Conservation (phyloP, 306 rosid genomes). For the Rosa chinensis region DNA sequence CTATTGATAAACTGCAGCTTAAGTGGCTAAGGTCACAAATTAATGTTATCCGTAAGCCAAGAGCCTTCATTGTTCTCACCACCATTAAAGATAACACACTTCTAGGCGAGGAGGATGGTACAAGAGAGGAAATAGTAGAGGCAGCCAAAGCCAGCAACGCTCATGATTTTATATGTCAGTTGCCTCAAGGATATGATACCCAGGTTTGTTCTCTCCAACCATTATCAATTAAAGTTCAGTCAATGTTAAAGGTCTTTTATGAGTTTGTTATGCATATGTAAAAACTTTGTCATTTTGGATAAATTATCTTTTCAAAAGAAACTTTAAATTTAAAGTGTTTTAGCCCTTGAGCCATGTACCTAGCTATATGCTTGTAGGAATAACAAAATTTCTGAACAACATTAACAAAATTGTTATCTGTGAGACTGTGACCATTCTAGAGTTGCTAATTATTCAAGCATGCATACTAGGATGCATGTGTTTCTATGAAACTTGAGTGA, state of each 20-base stretch:
- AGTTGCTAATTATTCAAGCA: background rate
- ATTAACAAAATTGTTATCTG: background rate
- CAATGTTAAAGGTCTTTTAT: no score
- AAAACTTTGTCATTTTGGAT: no score
- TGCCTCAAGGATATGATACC: slow-evolving; percentile 32
- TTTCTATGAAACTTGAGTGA: background rate
- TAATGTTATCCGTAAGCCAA: slow-evolving; percentile 31
- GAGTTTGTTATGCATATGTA: no score
- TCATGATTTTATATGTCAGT: slow-evolving; percentile 18
- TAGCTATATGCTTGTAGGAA: no score
- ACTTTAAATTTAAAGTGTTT: no score
- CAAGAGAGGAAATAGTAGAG: slow-evolving; percentile 18
- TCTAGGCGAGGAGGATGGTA: slow-evolving; percentile 25
- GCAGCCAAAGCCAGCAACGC: slow-evolving; percentile 29
- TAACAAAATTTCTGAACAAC: background rate
- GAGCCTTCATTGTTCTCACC: slow-evolving; percentile 30
- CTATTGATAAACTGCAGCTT: slow-evolving; percentile 24
- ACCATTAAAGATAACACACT: slow-evolving; percentile 27
- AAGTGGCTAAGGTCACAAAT: slow-evolving; percentile 30
- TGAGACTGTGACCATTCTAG: background rate
- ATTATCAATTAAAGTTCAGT: no score
- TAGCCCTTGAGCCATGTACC: background rate
- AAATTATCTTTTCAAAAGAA: no score
- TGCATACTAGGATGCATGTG: background rate
- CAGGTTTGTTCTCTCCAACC: slow-evolving; percentile 15